Percentiles rank a stretch among this genome's conserved stretches.
Evolutionary conservation across 2,329 filamentous ascomycete genomes (phyloP).

Genomic region (Neopestalotiopsis sp.): DNA sequence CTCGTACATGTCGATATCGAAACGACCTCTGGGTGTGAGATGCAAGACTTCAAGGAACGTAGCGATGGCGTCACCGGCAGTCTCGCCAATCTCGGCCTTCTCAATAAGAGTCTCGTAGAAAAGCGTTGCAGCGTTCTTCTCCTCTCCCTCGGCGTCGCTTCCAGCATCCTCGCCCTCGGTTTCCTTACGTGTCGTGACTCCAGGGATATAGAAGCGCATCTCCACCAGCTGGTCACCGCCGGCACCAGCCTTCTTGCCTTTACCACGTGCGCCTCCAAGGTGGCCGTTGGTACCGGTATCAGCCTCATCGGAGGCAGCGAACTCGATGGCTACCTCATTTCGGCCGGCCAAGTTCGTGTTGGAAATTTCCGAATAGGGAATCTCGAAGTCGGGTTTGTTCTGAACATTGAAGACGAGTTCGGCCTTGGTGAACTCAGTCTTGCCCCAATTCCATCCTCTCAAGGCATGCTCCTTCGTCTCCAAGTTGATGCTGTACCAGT

Average conservation of each 20-base stretch:
- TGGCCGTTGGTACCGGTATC: constrained; percentile 77
- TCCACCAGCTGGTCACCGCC: constrained; percentile 93
- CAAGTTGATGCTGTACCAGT: constrained; percentile 94
- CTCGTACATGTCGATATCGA: constrained; percentile 99
- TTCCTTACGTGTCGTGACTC: constrained; percentile 81
- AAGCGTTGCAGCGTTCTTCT: constrained; percentile 94
- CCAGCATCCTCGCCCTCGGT: constrained; percentile 75
- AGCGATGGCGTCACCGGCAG: constrained; percentile 97
- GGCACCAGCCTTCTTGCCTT: constrained; percentile 88
- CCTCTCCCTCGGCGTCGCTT: constrained; percentile 72
- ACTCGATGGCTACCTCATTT: constrained; percentile 96
- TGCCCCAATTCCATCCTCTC: constrained; percentile 99
- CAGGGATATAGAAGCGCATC: constrained; percentile 98
- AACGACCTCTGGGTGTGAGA: constrained; percentile 97
- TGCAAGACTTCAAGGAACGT: constrained; percentile 97
- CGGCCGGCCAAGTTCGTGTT: constrained; percentile 98
- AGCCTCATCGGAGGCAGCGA: constrained; percentile 74
- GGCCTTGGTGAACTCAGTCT: constrained; percentile 93
- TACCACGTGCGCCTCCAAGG: constrained; percentile 73
- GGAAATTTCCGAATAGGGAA: constrained; percentile 95
- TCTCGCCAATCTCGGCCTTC: constrained; percentile 98
- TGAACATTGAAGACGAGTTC: constrained; percentile 97
- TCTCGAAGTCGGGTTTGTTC: constrained; percentile 94
- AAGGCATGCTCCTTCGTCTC: constrained; percentile 94
- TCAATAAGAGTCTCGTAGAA: constrained; percentile 99